Conservation (phyloP, 2,329 filamentous ascomycete genomes). For the Neofusicoccum sp. region DNA sequence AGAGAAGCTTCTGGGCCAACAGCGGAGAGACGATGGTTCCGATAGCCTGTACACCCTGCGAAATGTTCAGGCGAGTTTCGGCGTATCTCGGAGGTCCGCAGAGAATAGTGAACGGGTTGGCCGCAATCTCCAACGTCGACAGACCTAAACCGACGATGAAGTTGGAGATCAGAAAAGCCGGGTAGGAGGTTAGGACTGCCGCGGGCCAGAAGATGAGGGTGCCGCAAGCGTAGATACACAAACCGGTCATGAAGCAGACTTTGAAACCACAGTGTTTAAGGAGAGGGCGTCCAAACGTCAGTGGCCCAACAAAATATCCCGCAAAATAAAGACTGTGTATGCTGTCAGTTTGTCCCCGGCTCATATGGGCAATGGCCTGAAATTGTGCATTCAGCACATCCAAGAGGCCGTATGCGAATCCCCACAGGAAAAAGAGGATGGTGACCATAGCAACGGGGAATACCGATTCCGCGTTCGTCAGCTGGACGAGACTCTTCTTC, state of each 20-base stretch:
- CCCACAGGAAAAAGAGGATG: slow-evolving; percentile 85
- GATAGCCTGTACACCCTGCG: slow-evolving; percentile 63
- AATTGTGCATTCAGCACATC: slow-evolving; percentile 78
- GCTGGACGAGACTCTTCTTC: slow-evolving; percentile 69
- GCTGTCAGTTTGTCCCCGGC: slow-evolving; percentile 63
- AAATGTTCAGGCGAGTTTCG: slow-evolving; percentile 62
- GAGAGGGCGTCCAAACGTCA: slow-evolving; percentile 64
- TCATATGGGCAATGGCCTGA: slow-evolving; percentile 64
- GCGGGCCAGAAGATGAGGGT: slow-evolving; percentile 67
- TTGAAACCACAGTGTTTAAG: slow-evolving; percentile 65
- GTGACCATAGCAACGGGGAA: slow-evolving; percentile 76
- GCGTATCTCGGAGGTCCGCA: slow-evolving; percentile 64
- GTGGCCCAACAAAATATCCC: slow-evolving; percentile 70
- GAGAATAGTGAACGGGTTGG: slow-evolving; percentile 64
- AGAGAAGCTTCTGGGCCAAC: slow-evolving; percentile 61
- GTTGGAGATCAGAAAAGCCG: slow-evolving; percentile 63
- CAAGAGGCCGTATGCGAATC: slow-evolving; percentile 84
- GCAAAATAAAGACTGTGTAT: slow-evolving; percentile 72
- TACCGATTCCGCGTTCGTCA: slow-evolving; percentile 65
- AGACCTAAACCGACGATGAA: slow-evolving; percentile 64
- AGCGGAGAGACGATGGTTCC: slow-evolving; percentile 63
- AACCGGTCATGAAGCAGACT: slow-evolving; percentile 61
- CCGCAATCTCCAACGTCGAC: slow-evolving; percentile 61
- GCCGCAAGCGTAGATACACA: slow-evolving; percentile 65
- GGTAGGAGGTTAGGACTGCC: slow-evolving; percentile 63